Evolutionary conservation across 805 yeast genomes (phyloP), one percentile per base, ranked within the genome.

Genomic region (Candida chilensis): DNA sequence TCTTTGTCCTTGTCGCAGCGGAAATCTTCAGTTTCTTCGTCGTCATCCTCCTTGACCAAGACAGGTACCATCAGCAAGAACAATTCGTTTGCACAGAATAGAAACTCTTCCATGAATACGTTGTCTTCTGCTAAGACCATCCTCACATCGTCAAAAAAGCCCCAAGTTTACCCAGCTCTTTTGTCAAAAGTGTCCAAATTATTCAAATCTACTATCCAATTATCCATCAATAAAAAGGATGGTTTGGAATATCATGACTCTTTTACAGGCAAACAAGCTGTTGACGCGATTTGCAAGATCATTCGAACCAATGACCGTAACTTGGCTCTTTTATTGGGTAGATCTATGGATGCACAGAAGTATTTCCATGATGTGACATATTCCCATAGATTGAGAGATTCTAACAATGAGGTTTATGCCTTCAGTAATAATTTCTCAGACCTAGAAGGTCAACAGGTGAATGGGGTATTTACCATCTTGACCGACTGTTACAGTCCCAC

Each of bases 401-500:
- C 95, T 1, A 70, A 67, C 14, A 74, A 70, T 46, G 98, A 92
- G 52, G 83, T 90, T 16, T 92, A 90, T 52, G 56, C 53, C 14
- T 13, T 24, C 9, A 29, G 31, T 11, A 12, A 13, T 19, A 27
- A 28, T 16, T 6, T 11, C n/a, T 33, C 29, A 41, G 48, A 36
- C 33, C 35, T 20, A 19, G 30, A 31, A n/a, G n/a, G n/a, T n/a
- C n/a, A n/a, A n/a, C n/a, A n/a, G n/a, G 87, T 86, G 8, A 84
- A 84, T 52, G 98, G 98, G 42, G 95, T 92, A 3, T 92, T 90
- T 47, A 90, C 96, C 1, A 60, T 90, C 26, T 62, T 92, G 37
- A 84, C 96, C 0, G 95, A 88, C 47, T 92, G 98, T 57, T 92
- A 92, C 48, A 87, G 96, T 0, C 95, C 98, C 20, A 92, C 98